Evolutionary conservation across 345 rosid genomes (phyloP), one percentile per base, ranked within the genome.

Genomic region (Hibiscus trionum): DNA sequence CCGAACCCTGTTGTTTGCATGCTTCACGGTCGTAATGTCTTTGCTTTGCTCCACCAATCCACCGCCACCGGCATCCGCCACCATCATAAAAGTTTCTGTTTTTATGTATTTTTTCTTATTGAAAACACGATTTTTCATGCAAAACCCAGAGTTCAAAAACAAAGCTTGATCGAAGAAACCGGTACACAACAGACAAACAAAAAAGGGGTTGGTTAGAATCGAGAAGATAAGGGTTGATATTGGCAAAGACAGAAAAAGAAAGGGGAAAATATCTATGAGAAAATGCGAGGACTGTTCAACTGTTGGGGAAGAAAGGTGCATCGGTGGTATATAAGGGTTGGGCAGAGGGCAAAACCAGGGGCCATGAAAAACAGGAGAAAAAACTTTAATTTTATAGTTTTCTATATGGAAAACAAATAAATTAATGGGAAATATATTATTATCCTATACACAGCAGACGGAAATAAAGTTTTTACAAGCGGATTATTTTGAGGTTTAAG

Each of bases 321-420:
- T 5, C 29, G 37, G 11, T 67, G 61, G 53, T 33, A 61, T 66
- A 66, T n/a, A 67, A 57, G n/a, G 74, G 49, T n/a, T 61, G 49
- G 29, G 14, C 17, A 21, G 17, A 15, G 65, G 61, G 82, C 71
- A 85, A 88, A 86, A 88, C 88, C 82, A 81, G 85, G 90, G 93
- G 90, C 90, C 69, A 69, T 59, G 21, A 7, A 52, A 58, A 70
- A 47, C 55, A 29, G 73, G 14, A 46, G 15, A 46, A 11, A 11
- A 8, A 46, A 14, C 10, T 56, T 56, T 19, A 8, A 56, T 56
- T 56, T 56, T 56, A 56, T 55, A 55, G 26, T 55, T 56, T 56
- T 21, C 29, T 0, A 19, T 8, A 2, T 21, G 24, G 3, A 17
- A 56, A 55, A n/a, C 8, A n/a, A 55, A 55, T 9, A 44, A 7